Base-by-base conservation (phyloP, 2,329 filamentous ascomycete species). In the Colletotrichum sp. region DNA sequence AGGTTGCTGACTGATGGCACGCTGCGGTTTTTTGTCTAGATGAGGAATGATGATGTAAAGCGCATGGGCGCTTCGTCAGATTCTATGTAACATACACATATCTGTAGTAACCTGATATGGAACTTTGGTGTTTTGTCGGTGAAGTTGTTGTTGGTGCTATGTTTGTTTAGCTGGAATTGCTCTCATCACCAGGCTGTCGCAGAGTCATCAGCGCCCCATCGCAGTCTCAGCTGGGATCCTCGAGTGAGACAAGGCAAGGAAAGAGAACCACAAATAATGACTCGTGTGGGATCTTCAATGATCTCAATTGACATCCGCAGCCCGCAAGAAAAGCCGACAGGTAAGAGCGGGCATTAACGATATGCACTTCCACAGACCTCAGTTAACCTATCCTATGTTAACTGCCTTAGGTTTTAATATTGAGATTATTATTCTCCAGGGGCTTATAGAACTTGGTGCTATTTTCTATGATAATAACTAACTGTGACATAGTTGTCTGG, bases 1-100 rank as follows among this genome's bases (percentile, higher is more conserved):
- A 70, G 24, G 71, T 73, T 66, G 55, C 71, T 71, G 33, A 71
- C 61, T 71, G 55, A 47, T 29, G 18, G n/a, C 33, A 27, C 21
- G 24, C 27, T 8, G 33, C 43, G 38, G 38, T 47, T 54, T 55
- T 51, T 27, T 27, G 2, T 43, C 67, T 8, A 15, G 8, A 59
- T 16, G 12, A 15, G 58, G n/a, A 34, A 47, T 21, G 1, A 31
- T 18, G 33, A 18, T 5, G 3, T 11, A 3, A 16, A 16, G 16
- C 8, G 16, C 27, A 18, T 1, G 8, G 21, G 36, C 24, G 27
- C 38, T 65, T 65, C 9, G 13, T 27, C 34, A 9, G 11, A 34
- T 36, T 11, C 18, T 4, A 21, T 24, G 62, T 16, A 33, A 34
- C 38, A 13, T 12, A 36, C 3, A 4, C n/a, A n/a, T n/a, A n/a